Evolutionary conservation across 768 basidiomycete genomes (phyloP).

Genomic region (Trametes cingulata): DNA sequence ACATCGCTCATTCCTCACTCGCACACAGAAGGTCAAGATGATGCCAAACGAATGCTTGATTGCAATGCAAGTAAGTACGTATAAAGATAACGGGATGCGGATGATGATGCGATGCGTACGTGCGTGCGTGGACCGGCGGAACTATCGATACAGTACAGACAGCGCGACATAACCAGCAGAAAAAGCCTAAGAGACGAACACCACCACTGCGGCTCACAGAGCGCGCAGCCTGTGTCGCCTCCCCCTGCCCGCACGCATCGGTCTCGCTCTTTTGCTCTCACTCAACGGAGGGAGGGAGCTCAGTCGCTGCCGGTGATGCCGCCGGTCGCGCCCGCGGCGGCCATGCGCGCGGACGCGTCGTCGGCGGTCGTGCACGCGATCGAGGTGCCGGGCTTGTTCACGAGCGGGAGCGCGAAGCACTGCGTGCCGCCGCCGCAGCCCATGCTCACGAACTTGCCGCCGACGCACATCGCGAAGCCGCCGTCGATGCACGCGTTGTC

Average conservation of each 20-base stretch:
- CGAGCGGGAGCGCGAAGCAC: constrained; percentile 47
- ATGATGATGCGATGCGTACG: neutral
- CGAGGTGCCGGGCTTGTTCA: constrained; percentile 42
- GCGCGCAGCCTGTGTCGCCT: neutral
- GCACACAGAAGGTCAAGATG: neutral
- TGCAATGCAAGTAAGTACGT: neutral
- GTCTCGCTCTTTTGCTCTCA: neutral
- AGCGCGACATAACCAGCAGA: neutral
- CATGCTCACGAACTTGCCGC: constrained; percentile 36
- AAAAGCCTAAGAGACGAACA: neutral
- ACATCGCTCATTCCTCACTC: neutral
- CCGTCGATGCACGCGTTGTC: constrained; percentile 39
- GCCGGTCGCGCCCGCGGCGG: constrained; percentile 36
- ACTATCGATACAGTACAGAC: constrained; percentile 13
- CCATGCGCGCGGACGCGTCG: constrained; percentile 39
- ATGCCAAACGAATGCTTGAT: neutral
- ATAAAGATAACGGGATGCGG: neutral
- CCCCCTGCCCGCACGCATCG: neutral
- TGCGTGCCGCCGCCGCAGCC: constrained; percentile 33
- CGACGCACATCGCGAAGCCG: constrained; percentile 44
- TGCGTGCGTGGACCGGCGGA: neutral
- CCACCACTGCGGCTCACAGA: constrained; percentile 4
- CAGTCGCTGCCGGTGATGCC: constrained; percentile 30
- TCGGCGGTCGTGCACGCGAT: constrained; percentile 39
- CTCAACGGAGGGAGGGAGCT: neutral